These are phyloP conservation scores for Xylaria flabelliformis DNA, from an alignment of 495 filamentous ascomycete genomes.

Conservation along the genomic window DNA sequence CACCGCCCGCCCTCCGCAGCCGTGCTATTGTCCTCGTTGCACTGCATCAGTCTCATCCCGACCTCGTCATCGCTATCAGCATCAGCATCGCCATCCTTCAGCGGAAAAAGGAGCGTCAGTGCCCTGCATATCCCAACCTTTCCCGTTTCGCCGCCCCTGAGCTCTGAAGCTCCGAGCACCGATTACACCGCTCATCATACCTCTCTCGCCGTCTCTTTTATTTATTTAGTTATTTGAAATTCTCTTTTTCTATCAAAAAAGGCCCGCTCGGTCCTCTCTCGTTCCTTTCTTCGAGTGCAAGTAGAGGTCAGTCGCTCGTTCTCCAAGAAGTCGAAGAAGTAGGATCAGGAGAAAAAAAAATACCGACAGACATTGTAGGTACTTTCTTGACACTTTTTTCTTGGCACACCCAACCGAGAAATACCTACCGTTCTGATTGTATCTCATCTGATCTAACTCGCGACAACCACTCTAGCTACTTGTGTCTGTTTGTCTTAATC, in stretches of 20 bases:
- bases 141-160: slow-evolving; percentile 17
- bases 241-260: background rate
- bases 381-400: slow-evolving; percentile 24
- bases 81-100: background rate
- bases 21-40: slow-evolving; percentile 5
- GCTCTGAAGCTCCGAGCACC: slow-evolving; percentile 8
- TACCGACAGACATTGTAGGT: slow-evolving; percentile 13
- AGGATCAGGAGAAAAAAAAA: slow-evolving; percentile 10
- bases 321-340: slow-evolving; percentile 7
- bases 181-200: slow-evolving; percentile 25
- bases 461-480: slow-evolving; percentile 11
- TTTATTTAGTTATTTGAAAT: background rate
- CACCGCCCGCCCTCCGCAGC: slow-evolving; percentile 2
- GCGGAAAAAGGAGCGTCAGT: slow-evolving; percentile 5
- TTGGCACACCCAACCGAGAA: slow-evolving; percentile 6
- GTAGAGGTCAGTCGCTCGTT: slow-evolving; percentile 23
- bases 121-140: slow-evolving; percentile 13
- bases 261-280: slow-evolving; percentile 18
- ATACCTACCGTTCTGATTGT: slow-evolving; percentile 18
- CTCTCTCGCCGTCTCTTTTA: background rate
- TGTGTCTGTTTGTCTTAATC: slow-evolving; percentile 17
- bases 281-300: slow-evolving; percentile 11
- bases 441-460: slow-evolving; percentile 19
- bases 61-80: background rate
- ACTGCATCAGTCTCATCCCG: slow-evolving; percentile 1